Evolutionary conservation across 106 monocot genomes (phyloP).

Genomic region (Dioscorea dumetorum): DNA sequence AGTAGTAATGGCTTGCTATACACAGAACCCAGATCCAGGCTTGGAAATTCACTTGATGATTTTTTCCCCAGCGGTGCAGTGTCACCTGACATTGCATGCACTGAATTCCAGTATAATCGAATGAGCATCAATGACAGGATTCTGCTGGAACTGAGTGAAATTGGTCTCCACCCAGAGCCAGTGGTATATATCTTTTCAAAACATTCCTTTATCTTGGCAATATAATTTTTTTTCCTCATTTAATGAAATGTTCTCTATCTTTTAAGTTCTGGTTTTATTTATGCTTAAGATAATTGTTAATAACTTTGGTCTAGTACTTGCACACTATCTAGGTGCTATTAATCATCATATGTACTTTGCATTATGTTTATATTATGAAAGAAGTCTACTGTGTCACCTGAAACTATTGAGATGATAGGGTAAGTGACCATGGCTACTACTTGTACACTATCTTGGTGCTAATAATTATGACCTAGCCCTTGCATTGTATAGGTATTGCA

Average conservation of each 20-base stretch:
- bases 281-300: background rate
- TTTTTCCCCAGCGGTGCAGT: conserved; percentile 1
- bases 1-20: conserved; percentile 11
- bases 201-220: background rate
- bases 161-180: conserved; percentile 54
- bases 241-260: too few relatives aligned
- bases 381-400: too few relatives aligned
- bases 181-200: conserved; percentile 21
- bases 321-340: too few relatives aligned
- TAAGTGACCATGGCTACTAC: too few relatives aligned
- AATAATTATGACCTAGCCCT: too few relatives aligned
- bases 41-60: conserved; percentile 11
- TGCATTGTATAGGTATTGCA: too few relatives aligned
- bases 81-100: conserved; percentile 2
- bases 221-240: background rate
- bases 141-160: conserved; percentile 59
- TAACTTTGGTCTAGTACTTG: too few relatives aligned
- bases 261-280: background rate
- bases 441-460: too few relatives aligned
- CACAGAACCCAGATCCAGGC: background rate
- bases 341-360: too few relatives aligned
- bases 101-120: conserved; percentile 40
- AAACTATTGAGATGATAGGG: too few relatives aligned
- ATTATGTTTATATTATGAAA: too few relatives aligned
- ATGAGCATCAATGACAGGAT: conserved; percentile 50